phyloP scores from a whole-genome alignment of 1,284 basidiomycete genomes.

The Fistulinella cinereoalba region DNA sequence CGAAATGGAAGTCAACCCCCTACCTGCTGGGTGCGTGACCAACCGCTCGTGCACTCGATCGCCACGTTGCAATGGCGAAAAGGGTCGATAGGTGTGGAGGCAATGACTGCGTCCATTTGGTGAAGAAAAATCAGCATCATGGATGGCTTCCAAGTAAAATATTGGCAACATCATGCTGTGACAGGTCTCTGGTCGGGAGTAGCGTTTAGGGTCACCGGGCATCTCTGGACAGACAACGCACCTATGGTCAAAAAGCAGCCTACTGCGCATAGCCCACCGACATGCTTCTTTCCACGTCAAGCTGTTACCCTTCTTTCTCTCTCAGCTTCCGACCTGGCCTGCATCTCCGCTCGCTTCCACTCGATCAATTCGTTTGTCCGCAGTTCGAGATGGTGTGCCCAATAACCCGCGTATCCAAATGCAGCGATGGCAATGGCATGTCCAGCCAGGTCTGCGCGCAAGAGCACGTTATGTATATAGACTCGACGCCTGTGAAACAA shows the following conservation, averaged over 20 bases:
- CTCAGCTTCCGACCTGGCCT: slow-evolving; percentile 34
- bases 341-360: slow-evolving; percentile 59
- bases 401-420: slow-evolving; percentile 69
- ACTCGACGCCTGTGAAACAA: slow-evolving; percentile 16
- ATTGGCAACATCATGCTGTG: slow-evolving; percentile 7
- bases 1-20: slow-evolving; percentile 20
- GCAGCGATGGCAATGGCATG: slow-evolving; percentile 63
- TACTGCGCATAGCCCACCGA: not conserved
- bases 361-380: slow-evolving; percentile 56
- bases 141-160: slow-evolving; percentile 24
- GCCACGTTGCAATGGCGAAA: slow-evolving; percentile 2
- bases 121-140: slow-evolving; percentile 2
- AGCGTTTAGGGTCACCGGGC: slow-evolving; percentile 10
- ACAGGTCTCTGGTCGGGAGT: slow-evolving; percentile 8
- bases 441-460: slow-evolving; percentile 54
- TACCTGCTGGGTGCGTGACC: slow-evolving; percentile 2
- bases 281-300: slow-evolving; percentile 13
- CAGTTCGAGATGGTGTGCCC: slow-evolving; percentile 63
- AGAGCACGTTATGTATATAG: not conserved
- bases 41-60: slow-evolving; percentile 10
- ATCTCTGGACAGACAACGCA: slow-evolving; percentile 16
- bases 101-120: not conserved
- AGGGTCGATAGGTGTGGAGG: not conserved
- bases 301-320: slow-evolving; percentile 13
- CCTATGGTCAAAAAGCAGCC: slow-evolving; percentile 14